A percentile compares a stretch with the other conserved stretches of the same genome.
These are phyloP conservation scores for Protostelium mycophagum DNA, from an alignment of 78 protist species.

Conservation along the genomic window DNA sequence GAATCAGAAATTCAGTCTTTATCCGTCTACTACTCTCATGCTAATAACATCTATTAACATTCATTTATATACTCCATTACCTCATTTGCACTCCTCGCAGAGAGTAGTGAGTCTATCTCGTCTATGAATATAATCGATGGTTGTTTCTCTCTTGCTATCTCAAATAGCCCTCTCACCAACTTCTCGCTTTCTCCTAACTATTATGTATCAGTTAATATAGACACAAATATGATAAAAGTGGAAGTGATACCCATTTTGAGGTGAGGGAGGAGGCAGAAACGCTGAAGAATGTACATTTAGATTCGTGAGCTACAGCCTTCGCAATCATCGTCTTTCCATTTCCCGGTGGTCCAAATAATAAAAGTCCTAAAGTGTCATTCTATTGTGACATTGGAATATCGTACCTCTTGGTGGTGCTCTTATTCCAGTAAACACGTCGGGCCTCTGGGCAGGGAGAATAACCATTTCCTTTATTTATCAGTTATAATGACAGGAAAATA, in stretches of 20 bases:
- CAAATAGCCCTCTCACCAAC: constrained; percentile 81
- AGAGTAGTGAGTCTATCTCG: constrained; percentile 84
- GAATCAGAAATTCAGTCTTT: constrained; percentile 77
- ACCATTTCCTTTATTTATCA: constrained; percentile 54
- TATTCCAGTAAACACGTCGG: constrained; percentile 65
- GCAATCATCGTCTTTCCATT: constrained; percentile 79
- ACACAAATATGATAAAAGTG: background rate
- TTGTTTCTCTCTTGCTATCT: constrained; percentile 61
- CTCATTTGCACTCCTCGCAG: constrained; percentile 14
- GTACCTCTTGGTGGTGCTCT: constrained; percentile 64
- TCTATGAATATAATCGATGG: constrained; percentile 87
- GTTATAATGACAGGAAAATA: background rate
- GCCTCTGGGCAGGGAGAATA: constrained; percentile 52
- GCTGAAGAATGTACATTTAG: constrained; percentile 89
- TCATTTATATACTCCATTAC: background rate
- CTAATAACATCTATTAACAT: constrained; percentile 17
- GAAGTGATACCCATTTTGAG: constrained; percentile 58
- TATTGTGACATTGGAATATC: background rate
- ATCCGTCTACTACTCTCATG: constrained; percentile 64
- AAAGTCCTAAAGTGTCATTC: constrained; percentile 21
- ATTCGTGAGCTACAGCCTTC: constrained; percentile 94
- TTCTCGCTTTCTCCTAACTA: constrained; percentile 80
- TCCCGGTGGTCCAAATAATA: constrained; percentile 84
- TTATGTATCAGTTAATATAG: background rate
- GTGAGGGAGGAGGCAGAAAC: constrained; percentile 87